A percentile compares a stretch with the other conserved stretches of the same genome.
Conservation (phyloP, 1,284 basidiomycete genomes). For the Papiliotrema terrestris region DNA sequence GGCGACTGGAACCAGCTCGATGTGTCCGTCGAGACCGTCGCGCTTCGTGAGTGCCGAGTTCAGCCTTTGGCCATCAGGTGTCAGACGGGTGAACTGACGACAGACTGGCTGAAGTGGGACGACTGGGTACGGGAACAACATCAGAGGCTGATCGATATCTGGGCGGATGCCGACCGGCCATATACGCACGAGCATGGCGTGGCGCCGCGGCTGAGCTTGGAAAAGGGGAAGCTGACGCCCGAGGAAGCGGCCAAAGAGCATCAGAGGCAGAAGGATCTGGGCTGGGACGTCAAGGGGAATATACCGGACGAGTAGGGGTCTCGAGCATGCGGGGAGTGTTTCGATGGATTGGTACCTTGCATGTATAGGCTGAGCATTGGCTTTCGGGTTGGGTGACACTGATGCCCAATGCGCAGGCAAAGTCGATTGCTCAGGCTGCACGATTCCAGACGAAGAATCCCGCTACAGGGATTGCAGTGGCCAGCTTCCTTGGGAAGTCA, state of each 20-base stretch:
- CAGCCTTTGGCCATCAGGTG: background rate
- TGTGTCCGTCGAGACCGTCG: slow-evolving; percentile 40
- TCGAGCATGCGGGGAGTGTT: background rate
- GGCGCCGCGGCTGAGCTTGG: slow-evolving; percentile 27
- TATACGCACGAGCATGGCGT: slow-evolving; percentile 41
- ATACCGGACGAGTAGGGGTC: slow-evolving; percentile 5
- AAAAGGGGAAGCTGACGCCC: slow-evolving; percentile 36
- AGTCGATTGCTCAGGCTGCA: too few relatives aligned
- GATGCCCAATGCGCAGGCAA: too few relatives aligned
- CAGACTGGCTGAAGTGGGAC: slow-evolving; percentile 48
- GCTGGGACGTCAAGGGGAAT: slow-evolving; percentile 46
- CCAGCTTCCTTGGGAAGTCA: too few relatives aligned
- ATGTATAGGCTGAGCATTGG: background rate
- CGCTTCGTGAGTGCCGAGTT: slow-evolving; percentile 41
- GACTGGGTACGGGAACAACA: slow-evolving; percentile 45
- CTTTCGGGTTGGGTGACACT: too few relatives aligned
- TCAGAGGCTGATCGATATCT: slow-evolving; percentile 31
- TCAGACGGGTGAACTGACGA: background rate
- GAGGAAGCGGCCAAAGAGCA: slow-evolving; percentile 39
- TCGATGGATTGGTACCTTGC: background rate
- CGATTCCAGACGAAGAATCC: too few relatives aligned
- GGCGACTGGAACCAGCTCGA: slow-evolving; percentile 51
- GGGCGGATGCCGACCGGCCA: slow-evolving; percentile 34
- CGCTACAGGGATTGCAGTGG: too few relatives aligned
- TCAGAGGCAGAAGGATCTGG: slow-evolving; percentile 43